A percentile compares a stretch with the other conserved stretches of the same genome.
phyloP scores from a whole-genome alignment of 352 stramenopile species.

The Globisporangium cystogenes region DNA sequence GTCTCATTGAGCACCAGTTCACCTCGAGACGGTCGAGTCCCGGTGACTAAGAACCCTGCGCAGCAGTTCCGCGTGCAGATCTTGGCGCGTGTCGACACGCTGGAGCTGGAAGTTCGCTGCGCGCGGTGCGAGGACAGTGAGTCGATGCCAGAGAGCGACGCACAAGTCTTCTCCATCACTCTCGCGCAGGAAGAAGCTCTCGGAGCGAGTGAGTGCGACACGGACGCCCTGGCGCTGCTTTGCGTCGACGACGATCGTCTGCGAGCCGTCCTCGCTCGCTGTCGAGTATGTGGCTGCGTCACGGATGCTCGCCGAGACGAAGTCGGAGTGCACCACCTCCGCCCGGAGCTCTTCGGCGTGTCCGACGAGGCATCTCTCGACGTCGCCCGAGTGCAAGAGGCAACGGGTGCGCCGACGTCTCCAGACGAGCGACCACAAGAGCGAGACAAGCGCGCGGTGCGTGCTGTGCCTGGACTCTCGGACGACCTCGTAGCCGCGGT shows the following conservation, averaged over 20 bases:
- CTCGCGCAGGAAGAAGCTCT: background rate
- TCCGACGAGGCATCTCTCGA: background rate
- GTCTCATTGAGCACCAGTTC: background rate
- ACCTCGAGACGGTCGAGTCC: background rate
- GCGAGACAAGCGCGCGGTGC: background rate
- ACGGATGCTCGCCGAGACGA: background rate
- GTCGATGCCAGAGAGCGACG: no score
- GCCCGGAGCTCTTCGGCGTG: background rate
- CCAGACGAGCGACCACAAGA: background rate
- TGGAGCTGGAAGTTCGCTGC: slow-evolving; percentile 3
- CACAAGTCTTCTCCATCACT: slow-evolving; percentile 1
- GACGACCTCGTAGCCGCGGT: slow-evolving; percentile 11
- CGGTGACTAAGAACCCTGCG: background rate
- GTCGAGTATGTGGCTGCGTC: slow-evolving; percentile 17
- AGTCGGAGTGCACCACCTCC: background rate
- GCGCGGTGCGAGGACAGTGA: background rate
- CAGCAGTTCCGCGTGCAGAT: slow-evolving; percentile 1
- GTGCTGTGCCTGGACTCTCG: slow-evolving; percentile 18
- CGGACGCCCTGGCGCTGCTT: slow-evolving; percentile 1
- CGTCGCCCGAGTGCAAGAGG: no score
- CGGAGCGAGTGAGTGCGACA: no score
- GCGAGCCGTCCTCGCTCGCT: slow-evolving; percentile 13
- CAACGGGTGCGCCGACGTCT: background rate
- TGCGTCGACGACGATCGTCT: slow-evolving; percentile 7
- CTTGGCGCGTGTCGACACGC: background rate